A percentile compares a stretch with the other conserved stretches of the same genome.
Conservation (phyloP, 2,329 filamentous ascomycete genomes). For the Diaporthe citriasiana region DNA sequence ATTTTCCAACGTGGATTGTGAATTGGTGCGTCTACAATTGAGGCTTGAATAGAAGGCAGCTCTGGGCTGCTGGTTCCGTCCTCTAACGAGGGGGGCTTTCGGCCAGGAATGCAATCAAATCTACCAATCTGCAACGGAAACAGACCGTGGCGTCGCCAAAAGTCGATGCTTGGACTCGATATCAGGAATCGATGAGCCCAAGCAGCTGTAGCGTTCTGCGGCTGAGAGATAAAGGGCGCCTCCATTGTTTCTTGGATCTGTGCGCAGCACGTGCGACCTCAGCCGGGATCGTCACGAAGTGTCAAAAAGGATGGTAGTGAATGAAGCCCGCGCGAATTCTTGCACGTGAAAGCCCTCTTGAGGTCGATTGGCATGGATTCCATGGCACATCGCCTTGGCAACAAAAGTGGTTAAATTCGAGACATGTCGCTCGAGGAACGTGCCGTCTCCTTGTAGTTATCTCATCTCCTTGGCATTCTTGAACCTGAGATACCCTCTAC, state of each 20-base stretch:
- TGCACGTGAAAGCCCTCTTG: constrained; percentile 5
- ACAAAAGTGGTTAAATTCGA: background rate
- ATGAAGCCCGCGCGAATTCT: background rate
- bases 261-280: constrained; percentile 9
- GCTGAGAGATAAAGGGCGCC: constrained; percentile 15
- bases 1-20: no score
- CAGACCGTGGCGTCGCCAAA: background rate
- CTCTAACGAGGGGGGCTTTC: background rate
- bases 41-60: no score
- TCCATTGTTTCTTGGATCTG: constrained; percentile 16
- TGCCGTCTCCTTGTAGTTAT: constrained; percentile 9
- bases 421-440: constrained; percentile 10
- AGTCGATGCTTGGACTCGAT: background rate
- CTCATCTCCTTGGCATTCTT: constrained; percentile 25
- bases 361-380: background rate
- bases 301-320: background rate
- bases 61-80: background rate
- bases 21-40: background rate
- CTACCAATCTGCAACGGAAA: background rate
- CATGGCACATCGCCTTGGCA: background rate
- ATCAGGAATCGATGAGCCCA: background rate
- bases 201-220: background rate
- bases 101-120: background rate
- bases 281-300: background rate
- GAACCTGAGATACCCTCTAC: background rate